These are phyloP conservation scores for Beauveria sp. DNA, from an alignment of 2,329 filamentous ascomycete species.

Conservation along the genomic window DNA sequence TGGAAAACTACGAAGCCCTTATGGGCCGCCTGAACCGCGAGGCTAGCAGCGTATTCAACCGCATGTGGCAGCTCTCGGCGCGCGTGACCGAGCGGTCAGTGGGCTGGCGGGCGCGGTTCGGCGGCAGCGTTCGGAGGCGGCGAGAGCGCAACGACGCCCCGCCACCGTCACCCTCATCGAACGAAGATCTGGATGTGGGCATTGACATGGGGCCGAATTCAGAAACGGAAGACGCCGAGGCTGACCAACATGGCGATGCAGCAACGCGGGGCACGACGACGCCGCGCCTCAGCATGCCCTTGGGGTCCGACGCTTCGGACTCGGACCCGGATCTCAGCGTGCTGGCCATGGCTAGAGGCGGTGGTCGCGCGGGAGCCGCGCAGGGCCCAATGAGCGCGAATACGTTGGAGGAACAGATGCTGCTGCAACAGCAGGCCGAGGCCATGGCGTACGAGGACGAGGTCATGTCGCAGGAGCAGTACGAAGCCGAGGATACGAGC, in stretches of 20 bases:
- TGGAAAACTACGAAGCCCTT: background rate
- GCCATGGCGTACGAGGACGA: slow-evolving; percentile 21
- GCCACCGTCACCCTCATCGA: background rate
- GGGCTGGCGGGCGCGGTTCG: background rate
- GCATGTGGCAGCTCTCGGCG: background rate
- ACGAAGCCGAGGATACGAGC: slow-evolving; percentile 19
- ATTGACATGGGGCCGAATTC: background rate
- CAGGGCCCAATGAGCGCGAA: background rate
- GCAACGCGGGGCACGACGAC: slow-evolving; percentile 22
- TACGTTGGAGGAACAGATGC: slow-evolving; percentile 11
- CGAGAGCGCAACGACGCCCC: background rate
- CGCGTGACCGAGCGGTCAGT: slow-evolving; percentile 3
- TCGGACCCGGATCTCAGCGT: slow-evolving; percentile 31
- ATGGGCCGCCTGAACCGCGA: background rate
- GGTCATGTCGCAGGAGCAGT: slow-evolving; percentile 10
- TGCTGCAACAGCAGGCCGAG: slow-evolving; percentile 17
- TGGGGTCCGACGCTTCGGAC: slow-evolving; percentile 27
- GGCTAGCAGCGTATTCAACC: background rate
- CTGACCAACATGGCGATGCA: slow-evolving; percentile 12
- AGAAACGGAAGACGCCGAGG: background rate
- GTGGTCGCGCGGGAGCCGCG: slow-evolving; percentile 5
- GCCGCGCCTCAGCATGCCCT: slow-evolving; percentile 29
- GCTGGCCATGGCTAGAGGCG: slow-evolving; percentile 26
- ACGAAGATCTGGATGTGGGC: background rate
- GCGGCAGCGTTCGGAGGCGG: background rate